Conservation (phyloP, 495 filamentous ascomycete genomes). For the Podospora pseudocomata region DNA sequence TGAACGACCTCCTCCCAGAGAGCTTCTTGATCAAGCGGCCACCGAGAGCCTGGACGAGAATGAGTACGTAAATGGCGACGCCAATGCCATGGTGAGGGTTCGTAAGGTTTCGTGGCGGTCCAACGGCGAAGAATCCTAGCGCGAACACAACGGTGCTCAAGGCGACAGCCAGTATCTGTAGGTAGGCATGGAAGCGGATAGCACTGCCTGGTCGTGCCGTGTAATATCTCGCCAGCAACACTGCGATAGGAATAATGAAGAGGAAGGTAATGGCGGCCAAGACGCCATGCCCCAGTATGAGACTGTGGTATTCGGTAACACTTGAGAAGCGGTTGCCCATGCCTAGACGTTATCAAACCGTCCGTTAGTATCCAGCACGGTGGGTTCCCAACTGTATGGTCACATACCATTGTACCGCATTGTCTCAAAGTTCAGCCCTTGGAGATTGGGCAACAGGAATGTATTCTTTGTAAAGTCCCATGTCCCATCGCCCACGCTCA, state of each 20-base stretch:
- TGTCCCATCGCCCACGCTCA: conserved; percentile 86
- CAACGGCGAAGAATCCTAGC: conserved; percentile 76
- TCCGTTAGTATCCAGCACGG: background rate
- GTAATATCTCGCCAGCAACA: conserved; percentile 72
- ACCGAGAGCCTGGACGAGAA: conserved; percentile 75
- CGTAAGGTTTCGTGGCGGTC: conserved; percentile 68
- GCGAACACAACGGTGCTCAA: conserved; percentile 70
- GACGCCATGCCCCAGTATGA: conserved; percentile 81
- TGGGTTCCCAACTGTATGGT: background rate
- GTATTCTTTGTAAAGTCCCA: conserved; percentile 82
- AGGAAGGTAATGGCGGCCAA: conserved; percentile 87
- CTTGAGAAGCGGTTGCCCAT: conserved; percentile 88
- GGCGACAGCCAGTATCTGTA: conserved; percentile 73
- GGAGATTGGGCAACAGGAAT: conserved; percentile 81
- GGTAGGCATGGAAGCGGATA: conserved; percentile 77
- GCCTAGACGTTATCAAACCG: conserved; percentile 46
- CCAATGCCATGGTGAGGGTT: conserved; percentile 97
- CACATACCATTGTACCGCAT: conserved; percentile 88
- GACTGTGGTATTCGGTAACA: conserved; percentile 67
- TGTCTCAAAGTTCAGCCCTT: conserved; percentile 87
- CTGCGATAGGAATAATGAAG: conserved; percentile 71
- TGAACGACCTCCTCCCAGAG: conserved; percentile 54
- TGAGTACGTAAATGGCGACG: conserved; percentile 78
- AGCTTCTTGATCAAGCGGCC: conserved; percentile 69
- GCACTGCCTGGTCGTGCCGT: conserved; percentile 58